Conservation (phyloP, 331 rosid species). For the Quercus phellos region DNA sequence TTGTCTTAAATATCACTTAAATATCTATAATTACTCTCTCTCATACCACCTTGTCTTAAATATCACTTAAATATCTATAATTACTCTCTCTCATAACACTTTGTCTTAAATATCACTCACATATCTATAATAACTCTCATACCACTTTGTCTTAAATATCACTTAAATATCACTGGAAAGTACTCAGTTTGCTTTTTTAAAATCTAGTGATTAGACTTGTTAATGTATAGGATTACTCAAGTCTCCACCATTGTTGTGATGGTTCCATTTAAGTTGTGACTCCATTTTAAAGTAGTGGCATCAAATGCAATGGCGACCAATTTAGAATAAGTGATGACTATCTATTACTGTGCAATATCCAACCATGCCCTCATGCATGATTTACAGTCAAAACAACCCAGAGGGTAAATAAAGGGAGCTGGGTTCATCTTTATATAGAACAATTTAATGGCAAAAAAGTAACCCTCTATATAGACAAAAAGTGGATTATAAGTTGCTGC, state of each 20-base stretch:
- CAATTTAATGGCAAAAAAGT: not conserved
- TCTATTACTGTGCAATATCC: not conserved
- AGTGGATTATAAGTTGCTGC: not conserved
- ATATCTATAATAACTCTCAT: too few species aligned
- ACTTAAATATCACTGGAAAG: not conserved
- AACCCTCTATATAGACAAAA: too few species aligned
- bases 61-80: not conserved
- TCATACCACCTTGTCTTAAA: not conserved
- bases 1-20: too few species aligned
- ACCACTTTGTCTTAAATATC: too few species aligned
- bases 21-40: not conserved
- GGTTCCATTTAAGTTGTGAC: not conserved
- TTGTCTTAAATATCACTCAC: not conserved
- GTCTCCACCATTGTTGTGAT: not conserved
- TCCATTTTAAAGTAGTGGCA: not conserved
- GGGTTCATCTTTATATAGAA: conserved; percentile 5
- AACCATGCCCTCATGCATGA: not conserved
- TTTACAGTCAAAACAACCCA: not conserved
- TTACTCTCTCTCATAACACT: not conserved
- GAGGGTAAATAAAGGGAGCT: not conserved
- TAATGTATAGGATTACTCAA: not conserved
- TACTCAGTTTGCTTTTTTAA: not conserved
- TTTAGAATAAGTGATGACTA: not conserved
- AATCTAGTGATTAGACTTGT: not conserved
- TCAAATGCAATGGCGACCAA: too few species aligned